Base-by-base conservation (phyloP, 2,329 filamentous ascomycete genomes). In the Ophiostoma triangulosporum region DNA sequence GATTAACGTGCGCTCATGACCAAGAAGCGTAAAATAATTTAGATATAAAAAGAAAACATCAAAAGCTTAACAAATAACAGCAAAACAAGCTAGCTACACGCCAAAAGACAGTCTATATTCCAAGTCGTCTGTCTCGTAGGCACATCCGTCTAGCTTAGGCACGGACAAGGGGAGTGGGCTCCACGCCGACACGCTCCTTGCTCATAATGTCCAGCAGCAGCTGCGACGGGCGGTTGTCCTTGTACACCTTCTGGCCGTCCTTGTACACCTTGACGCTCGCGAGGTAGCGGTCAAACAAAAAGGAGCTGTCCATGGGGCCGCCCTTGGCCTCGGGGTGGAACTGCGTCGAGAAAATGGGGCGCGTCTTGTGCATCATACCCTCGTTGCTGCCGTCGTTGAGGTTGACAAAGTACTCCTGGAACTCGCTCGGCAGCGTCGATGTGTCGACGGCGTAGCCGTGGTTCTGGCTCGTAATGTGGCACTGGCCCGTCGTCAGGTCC, bases 251-350 rank as follows among this genome's bases (percentile, higher is more conserved):
- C 70, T 94, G 84, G 67, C 77, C 83, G 63, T 84, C 78, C 83
- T 95, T 97, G 80, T 91, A 95, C 65, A 86, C 80, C 68, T 82
- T 77, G 33, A 97, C 89, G 64, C 85, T 91, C 68, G 95, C 82
- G 46, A 97, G 74, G 73, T 97, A 98, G 74, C 88, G 88, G 71
- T 98, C 93, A 65, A 98, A 98, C 56, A 98, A 78, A 72, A 95
- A 97, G 2, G 88, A 83, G 59, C 88, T 94, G 74, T 98, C 93
- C 71, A 95, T 86, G 53, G 93, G 93, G 53, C 93, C 93, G 57
- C 93, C 93, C 77, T 95, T 95, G 61, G 93, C 93, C 73, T 98
- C 93, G 15, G 93, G 93, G 67, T 98, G 93, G 82, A 98, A 98
- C 71, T 98, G 93, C 24, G 90, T 95, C 59, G 87, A 91, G 78